Base-by-base conservation (phyloP, 106 monocot genomes). In the Ottelia alismoides region DNA sequence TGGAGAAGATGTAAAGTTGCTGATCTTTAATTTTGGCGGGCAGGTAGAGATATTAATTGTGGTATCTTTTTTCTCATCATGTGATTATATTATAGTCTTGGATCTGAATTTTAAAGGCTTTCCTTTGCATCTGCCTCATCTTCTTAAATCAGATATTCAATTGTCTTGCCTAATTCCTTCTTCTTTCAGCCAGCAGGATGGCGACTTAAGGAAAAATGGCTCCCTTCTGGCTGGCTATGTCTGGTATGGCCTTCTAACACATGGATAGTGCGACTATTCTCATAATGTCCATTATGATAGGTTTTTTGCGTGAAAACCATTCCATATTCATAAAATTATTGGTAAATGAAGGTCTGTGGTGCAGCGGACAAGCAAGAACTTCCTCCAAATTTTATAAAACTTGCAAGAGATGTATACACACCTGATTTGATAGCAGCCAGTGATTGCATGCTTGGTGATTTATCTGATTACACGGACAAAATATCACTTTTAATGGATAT, bases 401-500 rank as follows among this genome's bases (percentile, higher is more conserved):
- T 96, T 62, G 59, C 81, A 63, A 89, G 89, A 68, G 89, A 96
- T 78, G 82, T 70, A 25, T 96, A 96, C 47, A 96, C 96, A 49
- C 89, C 96, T 79, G 96, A 96, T 59, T 30, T 89, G 48, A 96
- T 96, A 22, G 96, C 96, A 69, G 96, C 96, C 52, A 85, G 74
- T 58, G 96, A 96, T 61, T 96, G 96, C 70, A 96, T 96, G 96
- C 96, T 96, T 64, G 96, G 96, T 96, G 52, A 51, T 58, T 18
- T 23, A n/a, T 43, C 10, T 43, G 6, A 43, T 16, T 43, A 7
- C 16, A 7, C 40, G 25, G n/a, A n/a, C n/a, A n/a, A n/a, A n/a
- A n/a, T n/a, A n/a, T n/a, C n/a, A n/a, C n/a, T n/a, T n/a, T n/a
- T n/a, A n/a, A n/a, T n/a, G n/a, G n/a, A n/a, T n/a, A n/a, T n/a